phyloP scores from a whole-genome alignment of 1,139 yeast genomes.

The Magnusiomyces clavatus region DNA sequence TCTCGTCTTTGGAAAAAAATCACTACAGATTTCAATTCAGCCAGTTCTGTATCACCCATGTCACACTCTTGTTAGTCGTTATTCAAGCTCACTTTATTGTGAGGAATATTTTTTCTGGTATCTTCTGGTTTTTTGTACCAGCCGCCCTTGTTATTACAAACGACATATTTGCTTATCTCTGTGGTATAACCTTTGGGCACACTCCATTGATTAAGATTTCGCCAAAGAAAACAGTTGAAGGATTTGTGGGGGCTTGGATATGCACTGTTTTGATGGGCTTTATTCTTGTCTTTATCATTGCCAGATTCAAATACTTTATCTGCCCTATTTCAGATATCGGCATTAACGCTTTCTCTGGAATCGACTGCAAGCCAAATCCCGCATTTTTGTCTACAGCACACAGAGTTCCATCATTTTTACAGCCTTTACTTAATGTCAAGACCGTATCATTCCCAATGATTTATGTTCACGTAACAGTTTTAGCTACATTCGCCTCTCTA shows the following conservation, averaged over 20 bases:
- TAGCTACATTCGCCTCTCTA: constrained; percentile 92
- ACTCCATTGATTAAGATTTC: constrained; percentile 90
- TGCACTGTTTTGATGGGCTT: constrained; percentile 78
- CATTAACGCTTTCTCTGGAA: constrained; percentile 50
- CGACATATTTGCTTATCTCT: constrained; percentile 91
- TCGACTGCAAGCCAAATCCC: constrained; percentile 78
- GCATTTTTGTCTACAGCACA: constrained; percentile 75
- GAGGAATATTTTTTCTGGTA: constrained; percentile 80
- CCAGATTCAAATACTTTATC: constrained; percentile 65
- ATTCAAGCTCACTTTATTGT: constrained; percentile 92
- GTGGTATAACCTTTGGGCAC: constrained; percentile 94
- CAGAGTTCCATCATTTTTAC: constrained; percentile 63
- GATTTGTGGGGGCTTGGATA: constrained; percentile 95
- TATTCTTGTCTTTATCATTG: constrained; percentile 53
- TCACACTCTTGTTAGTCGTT: constrained; percentile 84
- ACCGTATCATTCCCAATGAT: constrained; percentile 69
- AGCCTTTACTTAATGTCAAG: constrained; percentile 38
- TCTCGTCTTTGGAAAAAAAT: constrained; percentile 82
- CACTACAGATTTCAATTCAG: constrained; percentile 88
- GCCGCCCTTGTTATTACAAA: constrained; percentile 86
- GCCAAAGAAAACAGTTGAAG: constrained; percentile 96
- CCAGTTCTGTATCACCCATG: constrained; percentile 88
- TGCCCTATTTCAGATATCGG: constrained; percentile 76
- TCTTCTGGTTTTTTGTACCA: constrained; percentile 92
- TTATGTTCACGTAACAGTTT: constrained; percentile 75